These are phyloP conservation scores for Capsella rubella DNA, from an alignment of 441 rosid species.

Conservation along the genomic window DNA sequence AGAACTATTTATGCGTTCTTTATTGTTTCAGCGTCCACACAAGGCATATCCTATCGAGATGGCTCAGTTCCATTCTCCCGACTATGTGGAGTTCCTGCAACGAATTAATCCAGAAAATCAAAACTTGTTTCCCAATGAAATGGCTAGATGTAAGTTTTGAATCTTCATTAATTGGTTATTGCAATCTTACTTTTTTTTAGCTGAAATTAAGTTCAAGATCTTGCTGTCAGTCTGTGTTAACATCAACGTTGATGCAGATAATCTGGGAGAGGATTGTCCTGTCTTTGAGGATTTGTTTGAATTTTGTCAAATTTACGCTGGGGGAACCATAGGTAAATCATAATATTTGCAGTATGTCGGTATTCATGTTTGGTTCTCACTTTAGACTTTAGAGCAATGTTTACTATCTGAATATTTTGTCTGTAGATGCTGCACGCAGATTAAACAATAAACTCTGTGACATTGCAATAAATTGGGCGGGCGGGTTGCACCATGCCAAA, in stretches of 20 bases:
- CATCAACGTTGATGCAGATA: constrained; percentile 57
- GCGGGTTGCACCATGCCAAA: constrained; percentile 98
- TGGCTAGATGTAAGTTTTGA: constrained; percentile 67
- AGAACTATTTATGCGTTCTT: constrained; percentile 12
- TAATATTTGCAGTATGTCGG: neutral
- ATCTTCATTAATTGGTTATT: neutral
- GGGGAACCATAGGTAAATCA: constrained; percentile 89
- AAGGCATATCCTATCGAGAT: constrained; percentile 97
- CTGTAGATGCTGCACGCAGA: constrained; percentile 87
- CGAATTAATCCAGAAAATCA: constrained; percentile 83
- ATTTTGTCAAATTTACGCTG: constrained; percentile 97
- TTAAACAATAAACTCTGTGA: constrained; percentile 92
- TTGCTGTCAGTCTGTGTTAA: too few relatives aligned
- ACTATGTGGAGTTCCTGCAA: constrained; percentile 91
- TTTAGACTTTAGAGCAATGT: constrained; percentile 22
- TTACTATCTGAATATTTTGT: constrained; percentile 7
- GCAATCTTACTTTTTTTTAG: constrained; percentile 24
- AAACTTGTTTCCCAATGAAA: constrained; percentile 63
- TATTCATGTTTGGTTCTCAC: constrained; percentile 9
- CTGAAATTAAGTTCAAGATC: neutral
- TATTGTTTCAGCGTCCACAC: constrained; percentile 84
- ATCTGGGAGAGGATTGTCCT: constrained; percentile 98
- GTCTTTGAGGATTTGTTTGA: constrained; percentile 94
- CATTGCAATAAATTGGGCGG: constrained; percentile 99
- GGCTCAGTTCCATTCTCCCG: constrained; percentile 95